Percentiles rank a stretch among this genome's conserved stretches.
These are phyloP conservation scores for Oenanthe sinensis DNA, from an alignment of 129 eudicot genomes.

Conservation along the genomic window DNA sequence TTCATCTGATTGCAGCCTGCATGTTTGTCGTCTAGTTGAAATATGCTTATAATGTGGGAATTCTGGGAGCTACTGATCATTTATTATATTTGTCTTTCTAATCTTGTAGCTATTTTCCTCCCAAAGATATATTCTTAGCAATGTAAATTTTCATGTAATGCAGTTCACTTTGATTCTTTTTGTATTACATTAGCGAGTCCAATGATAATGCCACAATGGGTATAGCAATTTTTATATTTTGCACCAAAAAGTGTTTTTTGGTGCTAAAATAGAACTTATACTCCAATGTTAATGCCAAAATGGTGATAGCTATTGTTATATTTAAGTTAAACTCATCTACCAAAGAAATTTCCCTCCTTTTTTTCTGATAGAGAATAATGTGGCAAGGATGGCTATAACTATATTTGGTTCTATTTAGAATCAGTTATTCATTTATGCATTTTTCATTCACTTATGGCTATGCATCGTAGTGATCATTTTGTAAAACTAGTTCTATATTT, in stretches of 20 bases:
- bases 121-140: not conserved
- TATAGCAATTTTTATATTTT: not conserved
- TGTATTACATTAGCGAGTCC: not conserved
- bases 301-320: not conserved
- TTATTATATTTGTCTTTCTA: not conserved
- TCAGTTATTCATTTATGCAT: not conserved
- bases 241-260: not conserved
- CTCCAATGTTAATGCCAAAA: not conserved
- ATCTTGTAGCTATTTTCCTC: not conserved
- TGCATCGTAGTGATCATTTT: not conserved
- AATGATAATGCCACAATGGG: not conserved
- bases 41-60: not conserved
- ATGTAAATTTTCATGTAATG: not conserved
- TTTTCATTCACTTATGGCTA: not conserved
- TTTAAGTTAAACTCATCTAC: not conserved
- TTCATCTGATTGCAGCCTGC: not conserved
- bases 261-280: not conserved
- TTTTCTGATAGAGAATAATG: not conserved
- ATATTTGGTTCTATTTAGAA: not conserved
- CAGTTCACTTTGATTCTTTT: not conserved
- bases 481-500: not conserved
- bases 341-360: not conserved
- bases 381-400: not conserved
- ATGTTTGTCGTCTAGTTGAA: not conserved
- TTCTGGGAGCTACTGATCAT: not conserved